Evolutionary conservation across 108 stramenopile genomes (phyloP).

Genomic region (Cyclotella distinguenda): DNA sequence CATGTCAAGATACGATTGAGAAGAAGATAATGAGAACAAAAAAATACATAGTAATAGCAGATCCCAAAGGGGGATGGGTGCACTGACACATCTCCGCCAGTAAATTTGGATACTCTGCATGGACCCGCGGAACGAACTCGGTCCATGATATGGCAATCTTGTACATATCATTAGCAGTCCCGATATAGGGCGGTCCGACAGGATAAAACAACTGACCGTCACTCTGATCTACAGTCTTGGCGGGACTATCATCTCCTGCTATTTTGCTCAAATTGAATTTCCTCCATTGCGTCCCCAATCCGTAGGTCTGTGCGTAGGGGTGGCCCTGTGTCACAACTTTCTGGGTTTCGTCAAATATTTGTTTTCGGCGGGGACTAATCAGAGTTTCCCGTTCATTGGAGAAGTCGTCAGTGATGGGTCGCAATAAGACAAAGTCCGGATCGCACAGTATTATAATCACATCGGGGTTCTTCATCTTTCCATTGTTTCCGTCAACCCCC

Average conservation of each 20-base stretch:
- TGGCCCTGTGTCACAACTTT: conserved; percentile 72
- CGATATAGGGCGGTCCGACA: conserved; percentile 93
- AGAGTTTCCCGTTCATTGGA: conserved; percentile 46
- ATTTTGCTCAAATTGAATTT: conserved; percentile 67
- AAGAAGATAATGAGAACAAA: conserved; percentile 12
- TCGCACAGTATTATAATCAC: conserved; percentile 89
- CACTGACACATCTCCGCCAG: conserved; percentile 65
- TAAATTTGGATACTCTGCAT: conserved; percentile 66
- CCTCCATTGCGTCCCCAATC: conserved; percentile 76
- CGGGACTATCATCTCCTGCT: conserved; percentile 63
- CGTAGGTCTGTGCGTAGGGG: conserved; percentile 89
- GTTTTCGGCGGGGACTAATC: conserved; percentile 20
- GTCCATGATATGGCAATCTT: conserved; percentile 68
- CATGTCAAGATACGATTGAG: background rate
- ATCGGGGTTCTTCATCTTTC: conserved; percentile 47
- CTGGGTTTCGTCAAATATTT: conserved; percentile 5
- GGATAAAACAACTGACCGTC: conserved; percentile 61
- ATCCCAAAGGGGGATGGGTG: background rate
- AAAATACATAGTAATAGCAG: background rate
- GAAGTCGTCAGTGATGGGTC: conserved; percentile 80
- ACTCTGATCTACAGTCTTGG: conserved; percentile 33
- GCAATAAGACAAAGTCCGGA: conserved; percentile 92
- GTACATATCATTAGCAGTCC: conserved; percentile 75
- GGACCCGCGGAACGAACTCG: conserved; percentile 70
- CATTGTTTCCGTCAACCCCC: conserved; percentile 23